Conservation (phyloP, 2,329 filamentous ascomycete species). For the Elsinoe fawcettii region DNA sequence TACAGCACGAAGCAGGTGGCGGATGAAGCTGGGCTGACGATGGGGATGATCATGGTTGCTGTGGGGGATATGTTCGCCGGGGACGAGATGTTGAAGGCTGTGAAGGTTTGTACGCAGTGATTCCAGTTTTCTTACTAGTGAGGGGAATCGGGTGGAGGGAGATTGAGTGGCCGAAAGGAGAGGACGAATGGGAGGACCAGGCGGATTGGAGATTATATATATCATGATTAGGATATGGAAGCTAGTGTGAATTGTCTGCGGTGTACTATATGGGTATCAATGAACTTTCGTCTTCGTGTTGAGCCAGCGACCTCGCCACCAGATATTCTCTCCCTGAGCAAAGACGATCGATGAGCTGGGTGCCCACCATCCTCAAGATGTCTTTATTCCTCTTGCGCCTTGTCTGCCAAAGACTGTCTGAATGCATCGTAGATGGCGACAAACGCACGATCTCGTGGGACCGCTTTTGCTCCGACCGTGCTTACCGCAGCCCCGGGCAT, state of each 20-base stretch:
- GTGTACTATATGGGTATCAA: no score
- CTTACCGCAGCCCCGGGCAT: background rate
- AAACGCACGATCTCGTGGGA: background rate
- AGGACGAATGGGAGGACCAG: background rate
- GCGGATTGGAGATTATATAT: background rate
- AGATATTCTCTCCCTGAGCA: background rate
- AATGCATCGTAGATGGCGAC: background rate
- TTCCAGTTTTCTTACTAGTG: background rate
- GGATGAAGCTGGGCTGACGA: constrained; percentile 4
- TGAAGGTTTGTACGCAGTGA: constrained; percentile 10
- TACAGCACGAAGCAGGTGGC: constrained; percentile 9
- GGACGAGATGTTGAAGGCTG: constrained; percentile 1
- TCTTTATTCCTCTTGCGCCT: background rate
- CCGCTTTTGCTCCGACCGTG: background rate
- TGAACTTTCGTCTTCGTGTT: no score
- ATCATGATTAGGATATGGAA: no score
- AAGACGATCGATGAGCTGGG: background rate
- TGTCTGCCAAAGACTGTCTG: background rate
- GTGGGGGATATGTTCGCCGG: constrained; percentile 24
- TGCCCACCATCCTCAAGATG: background rate
- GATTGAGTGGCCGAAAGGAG: background rate
- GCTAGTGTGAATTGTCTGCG: no score
- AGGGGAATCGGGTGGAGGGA: background rate
- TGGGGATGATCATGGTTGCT: constrained; percentile 11
- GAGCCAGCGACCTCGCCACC: background rate